These are phyloP conservation scores for Thielaviopsis musarum DNA, from an alignment of 2,329 filamentous ascomycete species.

Conservation along the genomic window DNA sequence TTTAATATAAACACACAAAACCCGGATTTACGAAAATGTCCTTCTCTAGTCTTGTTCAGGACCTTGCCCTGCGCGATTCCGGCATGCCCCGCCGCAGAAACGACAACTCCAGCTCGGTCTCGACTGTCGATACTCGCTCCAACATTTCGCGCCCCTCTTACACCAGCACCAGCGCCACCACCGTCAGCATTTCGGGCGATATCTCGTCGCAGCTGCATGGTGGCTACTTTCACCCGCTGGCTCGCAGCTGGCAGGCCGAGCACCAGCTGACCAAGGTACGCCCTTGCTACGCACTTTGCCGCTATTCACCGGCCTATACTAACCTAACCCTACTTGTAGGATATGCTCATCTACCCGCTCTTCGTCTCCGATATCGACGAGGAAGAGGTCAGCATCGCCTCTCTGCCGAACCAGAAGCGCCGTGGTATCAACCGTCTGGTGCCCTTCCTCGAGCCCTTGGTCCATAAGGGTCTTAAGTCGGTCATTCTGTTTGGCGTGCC, in stretches of 20 bases:
- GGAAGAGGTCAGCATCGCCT: conserved; percentile 79
- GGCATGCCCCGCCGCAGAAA: conserved; percentile 28
- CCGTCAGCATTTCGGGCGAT: conserved; percentile 54
- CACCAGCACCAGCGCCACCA: conserved; percentile 48
- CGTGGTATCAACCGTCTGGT: conserved; percentile 75
- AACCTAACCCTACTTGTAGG: conserved; percentile 31
- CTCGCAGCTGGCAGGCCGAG: conserved; percentile 68
- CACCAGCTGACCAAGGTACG: conserved; percentile 68
- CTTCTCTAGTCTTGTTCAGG: conserved; percentile 51
- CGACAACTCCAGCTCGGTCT: conserved; percentile 29
- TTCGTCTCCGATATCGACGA: conserved; percentile 92
- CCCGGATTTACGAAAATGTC: conserved; percentile 30
- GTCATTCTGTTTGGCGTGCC: conserved; percentile 96
- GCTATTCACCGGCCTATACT: neutral
- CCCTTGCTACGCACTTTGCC: neutral
- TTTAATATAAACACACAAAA: neutral
- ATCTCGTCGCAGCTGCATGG: conserved; percentile 73
- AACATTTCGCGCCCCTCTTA: conserved; percentile 46
- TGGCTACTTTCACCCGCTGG: conserved; percentile 66
- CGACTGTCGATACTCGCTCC: conserved; percentile 44
- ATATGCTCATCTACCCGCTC: conserved; percentile 95
- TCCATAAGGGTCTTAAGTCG: conserved; percentile 77
- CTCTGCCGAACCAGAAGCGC: conserved; percentile 77
- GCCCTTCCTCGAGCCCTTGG: conserved; percentile 68
- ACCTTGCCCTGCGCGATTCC: conserved; percentile 42